Percentiles rank a stretch among this genome's conserved stretches.
Conservation (phyloP, 805 yeast species). For the Pichia californica region DNA sequence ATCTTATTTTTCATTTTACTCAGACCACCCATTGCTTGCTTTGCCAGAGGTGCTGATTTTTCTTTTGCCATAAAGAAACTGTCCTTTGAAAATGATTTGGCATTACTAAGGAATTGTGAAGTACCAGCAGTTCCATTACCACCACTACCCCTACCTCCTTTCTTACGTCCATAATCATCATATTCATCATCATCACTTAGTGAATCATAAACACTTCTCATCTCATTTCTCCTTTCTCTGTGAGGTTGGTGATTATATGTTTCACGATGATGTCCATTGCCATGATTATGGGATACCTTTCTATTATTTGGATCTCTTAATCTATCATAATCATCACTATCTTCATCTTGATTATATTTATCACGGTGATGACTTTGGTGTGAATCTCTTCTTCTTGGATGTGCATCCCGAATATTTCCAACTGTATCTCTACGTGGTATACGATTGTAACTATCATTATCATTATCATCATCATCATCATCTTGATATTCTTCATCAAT, state of each 20-base stretch:
- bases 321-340: not conserved
- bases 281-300: no score
- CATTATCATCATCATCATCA: not conserved
- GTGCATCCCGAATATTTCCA: not conserved
- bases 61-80: conserved; percentile 12
- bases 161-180: not conserved
- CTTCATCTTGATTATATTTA: not conserved
- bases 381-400: not conserved
- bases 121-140: conserved; percentile 3
- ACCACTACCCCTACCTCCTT: not conserved
- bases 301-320: no score
- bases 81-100: conserved; percentile 10
- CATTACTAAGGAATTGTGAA: conserved; percentile 7
- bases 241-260: no score
- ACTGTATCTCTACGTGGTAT: no score
- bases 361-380: not conserved
- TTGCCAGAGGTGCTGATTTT: conserved; percentile 11
- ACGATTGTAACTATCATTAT: not conserved
- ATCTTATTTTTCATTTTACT: conserved; percentile 12
- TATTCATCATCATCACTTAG: not conserved
- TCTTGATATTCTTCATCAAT: not conserved
- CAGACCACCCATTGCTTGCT: conserved; percentile 10
- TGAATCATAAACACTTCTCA: no score
- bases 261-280: no score
- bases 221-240: no score